A percentile compares a stretch with the other conserved stretches of the same genome.
Conservation (phyloP, 768 basidiomycete genomes). For the Macrolepiota dolichaula region DNA sequence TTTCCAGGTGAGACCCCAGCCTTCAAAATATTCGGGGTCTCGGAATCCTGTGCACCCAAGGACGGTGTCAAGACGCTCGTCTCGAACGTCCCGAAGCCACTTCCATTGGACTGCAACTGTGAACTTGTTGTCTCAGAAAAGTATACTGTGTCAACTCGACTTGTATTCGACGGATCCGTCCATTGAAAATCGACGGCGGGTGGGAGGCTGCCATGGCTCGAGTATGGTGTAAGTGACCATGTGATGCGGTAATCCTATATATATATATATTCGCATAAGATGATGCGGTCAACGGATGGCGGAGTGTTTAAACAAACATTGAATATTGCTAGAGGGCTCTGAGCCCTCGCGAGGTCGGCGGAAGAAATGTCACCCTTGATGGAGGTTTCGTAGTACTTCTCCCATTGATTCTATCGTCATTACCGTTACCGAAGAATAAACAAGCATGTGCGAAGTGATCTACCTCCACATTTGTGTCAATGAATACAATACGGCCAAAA, state of each 20-base stretch:
- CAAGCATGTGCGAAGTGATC: not conserved
- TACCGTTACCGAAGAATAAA: not conserved
- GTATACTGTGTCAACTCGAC: slow-evolving; percentile 25
- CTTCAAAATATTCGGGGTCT: not conserved
- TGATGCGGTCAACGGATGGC: too few species aligned
- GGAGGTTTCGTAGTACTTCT: slow-evolving; percentile 30
- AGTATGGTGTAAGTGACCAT: slow-evolving; percentile 37
- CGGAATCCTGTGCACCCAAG: too few species aligned
- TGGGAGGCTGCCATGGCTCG: slow-evolving; percentile 30
- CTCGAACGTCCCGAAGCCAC: slow-evolving; percentile 35
- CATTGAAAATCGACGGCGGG: slow-evolving; percentile 28
- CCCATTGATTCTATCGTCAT: slow-evolving; percentile 26
- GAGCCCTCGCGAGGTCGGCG: slow-evolving; percentile 29
- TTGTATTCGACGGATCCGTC: slow-evolving; percentile 10
- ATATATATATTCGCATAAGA: slow-evolving; percentile 7
- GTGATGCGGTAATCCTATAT: slow-evolving; percentile 29
- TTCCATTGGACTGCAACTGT: slow-evolving; percentile 30
- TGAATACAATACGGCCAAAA: slow-evolving; percentile 33
- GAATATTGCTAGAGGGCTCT: not conserved
- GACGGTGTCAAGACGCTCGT: too few species aligned
- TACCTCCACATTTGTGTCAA: slow-evolving; percentile 16
- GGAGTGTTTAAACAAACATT: not conserved
- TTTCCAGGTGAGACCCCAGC: not conserved
- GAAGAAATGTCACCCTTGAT: slow-evolving; percentile 31
- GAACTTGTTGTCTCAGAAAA: slow-evolving; percentile 32